Evolutionary conservation across 1,284 basidiomycete genomes (phyloP).

Genomic region (Abortiporus biennis): DNA sequence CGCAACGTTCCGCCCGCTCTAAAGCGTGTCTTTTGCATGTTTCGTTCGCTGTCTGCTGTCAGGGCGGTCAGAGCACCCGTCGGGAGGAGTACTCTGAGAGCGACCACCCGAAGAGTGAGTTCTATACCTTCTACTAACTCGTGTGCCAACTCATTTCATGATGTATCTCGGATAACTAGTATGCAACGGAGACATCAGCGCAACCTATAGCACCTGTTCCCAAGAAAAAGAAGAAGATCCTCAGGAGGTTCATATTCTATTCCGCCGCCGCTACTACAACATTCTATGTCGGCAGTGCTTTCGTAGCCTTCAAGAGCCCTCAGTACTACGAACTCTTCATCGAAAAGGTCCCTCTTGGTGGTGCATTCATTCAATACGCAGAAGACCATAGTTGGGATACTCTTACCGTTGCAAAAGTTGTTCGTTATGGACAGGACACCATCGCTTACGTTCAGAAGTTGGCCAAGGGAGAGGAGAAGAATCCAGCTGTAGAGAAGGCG

Average conservation of each 20-base stretch:
- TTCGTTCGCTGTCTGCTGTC: constrained; percentile 50
- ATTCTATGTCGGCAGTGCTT: constrained; percentile 79
- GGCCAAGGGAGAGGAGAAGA: constrained; percentile 19
- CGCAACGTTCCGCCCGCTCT: constrained; percentile 12
- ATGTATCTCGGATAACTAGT: constrained; percentile 23
- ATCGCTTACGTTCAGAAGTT: constrained; percentile 41
- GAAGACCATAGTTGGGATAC: constrained; percentile 77
- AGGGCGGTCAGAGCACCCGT: constrained; percentile 42
- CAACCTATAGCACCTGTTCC: constrained; percentile 26
- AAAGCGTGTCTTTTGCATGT: constrained; percentile 38
- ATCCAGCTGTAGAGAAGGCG: constrained; percentile 30
- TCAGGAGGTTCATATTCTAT: constrained; percentile 52
- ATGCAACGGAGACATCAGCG: constrained; percentile 44
- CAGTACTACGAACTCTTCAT: constrained; percentile 79
- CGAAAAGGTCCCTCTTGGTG: constrained; percentile 73
- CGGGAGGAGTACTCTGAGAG: constrained; percentile 39
- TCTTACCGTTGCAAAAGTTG: constrained; percentile 52
- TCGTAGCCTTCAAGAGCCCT: constrained; percentile 68
- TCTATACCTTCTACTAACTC: constrained; percentile 3
- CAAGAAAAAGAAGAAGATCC: constrained; percentile 47
- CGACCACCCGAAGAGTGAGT: constrained; percentile 52
- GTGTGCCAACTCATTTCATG: constrained; percentile 7
- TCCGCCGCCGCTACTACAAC: constrained; percentile 58
- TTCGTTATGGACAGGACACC: constrained; percentile 49
- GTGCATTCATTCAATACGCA: constrained; percentile 73